phyloP scores from a whole-genome alignment of 257 asterid species.

The Hygrophila difformis region DNA sequence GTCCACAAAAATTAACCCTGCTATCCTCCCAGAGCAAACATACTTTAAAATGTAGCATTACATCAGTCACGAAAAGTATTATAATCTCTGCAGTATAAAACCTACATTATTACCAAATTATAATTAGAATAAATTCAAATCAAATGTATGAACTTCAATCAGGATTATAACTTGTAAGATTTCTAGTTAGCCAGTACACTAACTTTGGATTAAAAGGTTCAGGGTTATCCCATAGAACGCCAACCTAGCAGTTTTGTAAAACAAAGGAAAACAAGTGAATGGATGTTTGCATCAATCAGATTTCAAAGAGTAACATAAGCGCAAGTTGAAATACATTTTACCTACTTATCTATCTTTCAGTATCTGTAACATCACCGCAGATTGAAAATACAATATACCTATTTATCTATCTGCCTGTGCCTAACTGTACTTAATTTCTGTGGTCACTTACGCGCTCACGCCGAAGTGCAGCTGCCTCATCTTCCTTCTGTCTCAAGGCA shows the following conservation, averaged over 20 bases:
- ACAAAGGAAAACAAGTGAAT: conserved; percentile 2
- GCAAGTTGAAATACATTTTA: neutral
- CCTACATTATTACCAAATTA: too few relatives aligned
- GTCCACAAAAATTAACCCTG: neutral
- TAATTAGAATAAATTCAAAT: too few relatives aligned
- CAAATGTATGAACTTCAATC: conserved; percentile 3
- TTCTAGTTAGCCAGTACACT: conserved; percentile 4
- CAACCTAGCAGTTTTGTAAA: neutral
- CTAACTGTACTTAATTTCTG: too few relatives aligned
- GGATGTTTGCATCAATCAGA: neutral
- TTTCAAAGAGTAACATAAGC: neutral
- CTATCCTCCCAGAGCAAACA: neutral
- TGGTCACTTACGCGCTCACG: conserved; percentile 62
- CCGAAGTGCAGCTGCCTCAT: conserved; percentile 58
- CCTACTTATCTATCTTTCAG: conserved; percentile 13
- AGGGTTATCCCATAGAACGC: neutral
- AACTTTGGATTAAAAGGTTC: neutral
- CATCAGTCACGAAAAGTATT: too few relatives aligned
- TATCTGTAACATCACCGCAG: too few relatives aligned
- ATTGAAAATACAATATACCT: too few relatives aligned
- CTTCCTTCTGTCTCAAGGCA: conserved; percentile 50
- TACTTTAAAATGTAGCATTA: too few relatives aligned
- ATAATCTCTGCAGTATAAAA: too few relatives aligned
- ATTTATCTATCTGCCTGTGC: too few relatives aligned
- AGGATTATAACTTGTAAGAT: neutral